Evolutionary conservation across 2,329 filamentous ascomycete genomes (phyloP).

Genomic region (Leptosphaerulina australis): DNA sequence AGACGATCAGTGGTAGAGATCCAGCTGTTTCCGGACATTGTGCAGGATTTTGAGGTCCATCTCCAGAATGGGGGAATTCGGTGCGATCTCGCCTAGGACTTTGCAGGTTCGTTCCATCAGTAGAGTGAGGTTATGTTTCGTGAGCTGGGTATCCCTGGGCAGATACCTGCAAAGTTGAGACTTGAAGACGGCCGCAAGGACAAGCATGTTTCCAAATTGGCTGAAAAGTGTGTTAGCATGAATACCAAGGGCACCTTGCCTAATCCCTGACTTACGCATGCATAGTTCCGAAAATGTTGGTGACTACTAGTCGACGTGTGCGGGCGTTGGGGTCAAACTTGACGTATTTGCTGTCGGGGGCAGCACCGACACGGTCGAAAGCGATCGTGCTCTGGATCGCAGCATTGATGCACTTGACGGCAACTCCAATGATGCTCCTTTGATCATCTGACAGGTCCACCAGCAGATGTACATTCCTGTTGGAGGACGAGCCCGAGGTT

Average conservation of each 20-base stretch:
- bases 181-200: slow-evolving; percentile 80
- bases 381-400: slow-evolving; percentile 84
- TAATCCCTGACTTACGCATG: slow-evolving; percentile 30
- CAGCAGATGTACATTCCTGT: slow-evolving; percentile 33
- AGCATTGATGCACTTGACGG: slow-evolving; percentile 55
- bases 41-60: slow-evolving; percentile 76
- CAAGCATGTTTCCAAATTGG: slow-evolving; percentile 95
- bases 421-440: slow-evolving; percentile 33
- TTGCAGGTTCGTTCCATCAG: slow-evolving; percentile 65
- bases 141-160: slow-evolving; percentile 32
- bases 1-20: slow-evolving; percentile 19
- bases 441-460: slow-evolving; percentile 38
- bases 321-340: slow-evolving; percentile 61
- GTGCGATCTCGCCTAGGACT: slow-evolving; percentile 73
- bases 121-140: slow-evolving; percentile 30
- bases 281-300: slow-evolving; percentile 74
- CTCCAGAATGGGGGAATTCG: slow-evolving; percentile 75
- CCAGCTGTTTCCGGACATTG: slow-evolving; percentile 41
- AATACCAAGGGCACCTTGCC: neutral
- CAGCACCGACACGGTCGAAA: slow-evolving; percentile 67
- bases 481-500: slow-evolving; percentile 35
- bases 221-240: slow-evolving; percentile 55
- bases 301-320: slow-evolving; percentile 74
- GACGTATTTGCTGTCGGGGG: slow-evolving; percentile 30
- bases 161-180: slow-evolving; percentile 55